Base-by-base conservation (phyloP, 768 basidiomycete species). In the Agaricus bisporus region DNA sequence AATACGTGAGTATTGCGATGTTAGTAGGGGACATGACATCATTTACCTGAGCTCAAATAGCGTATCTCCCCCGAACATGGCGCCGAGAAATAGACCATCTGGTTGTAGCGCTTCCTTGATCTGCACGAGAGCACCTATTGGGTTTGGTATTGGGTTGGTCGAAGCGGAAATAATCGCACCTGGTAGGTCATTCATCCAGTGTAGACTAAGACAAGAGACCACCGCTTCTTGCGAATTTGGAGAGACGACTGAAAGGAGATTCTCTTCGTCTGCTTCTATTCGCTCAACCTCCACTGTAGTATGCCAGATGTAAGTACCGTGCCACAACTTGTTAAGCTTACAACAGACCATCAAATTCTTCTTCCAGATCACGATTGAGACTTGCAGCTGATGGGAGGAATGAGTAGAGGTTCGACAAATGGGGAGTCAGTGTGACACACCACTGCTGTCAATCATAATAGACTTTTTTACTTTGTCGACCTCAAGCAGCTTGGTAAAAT, bases 181-280 rank as follows among this genome's bases (percentile, higher is more conserved):
- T 56, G 94, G 95, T 5, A 99, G 79, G 70, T 99, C 97, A 61
- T 98, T 98, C 11, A 97, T 82, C 97, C 97, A 99, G 58, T 99
- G 97, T 41, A 98, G 75, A 60, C 85, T 87, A 3, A 97, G 77
- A 64, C 91, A 95, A 11, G 92, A 95, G 22, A 97, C 84, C 43
- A 98, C 81, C 15, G 90, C 92, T 63, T 98, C 95, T 64, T 95
- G 88, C 12, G 91, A 90, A 56, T 87, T 78, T 2, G 74, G 82
- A 4, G 77, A 73, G 10, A 98, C 71, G 17, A 74, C 66, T 41
- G 80, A 70, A 2, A 95, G 75, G 1, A 98, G 69, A 29, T 78
- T 73, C 66, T 98, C 94, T 65, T 98, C 94, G 56, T 97, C 92
- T 41, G 78, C 84, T 57, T 86, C 83, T 54, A 88, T 75, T 35